Base-by-base conservation (phyloP, 352 stramenopile genomes). In the Pythium aristosporum region DNA sequence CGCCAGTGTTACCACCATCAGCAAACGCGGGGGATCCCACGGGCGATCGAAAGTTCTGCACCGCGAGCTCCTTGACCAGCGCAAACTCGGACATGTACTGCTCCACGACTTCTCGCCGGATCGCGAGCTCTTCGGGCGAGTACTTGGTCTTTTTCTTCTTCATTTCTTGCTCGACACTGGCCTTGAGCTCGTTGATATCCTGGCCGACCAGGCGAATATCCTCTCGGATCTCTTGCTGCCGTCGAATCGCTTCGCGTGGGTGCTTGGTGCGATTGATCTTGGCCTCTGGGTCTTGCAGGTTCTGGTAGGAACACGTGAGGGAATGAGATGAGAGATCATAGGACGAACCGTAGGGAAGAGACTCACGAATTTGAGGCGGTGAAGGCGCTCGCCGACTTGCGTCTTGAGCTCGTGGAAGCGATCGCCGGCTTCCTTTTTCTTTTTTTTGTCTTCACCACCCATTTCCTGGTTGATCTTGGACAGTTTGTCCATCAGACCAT, bases 61-160 rank as follows among this genome's bases (percentile, higher is more conserved):
- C 70, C 18, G 84, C 81, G 34, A 93, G 73, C 39, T 95, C 86
- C 65, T 92, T 91, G 69, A 92, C 79, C 39, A 88, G 74, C 62
- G 77, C 77, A 56, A 81, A 89, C 70, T 94, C 86, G 50, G 82
- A 81, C 51, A 72, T 78, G 63, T 94, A 94, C 64, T 94, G 86
- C 13, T 84, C 76, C 12, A 94, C 67, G 32, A 92, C 85, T 42
- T 94, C 86, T 64, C 88, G 90, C 25, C 86, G 75, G 34, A 92
- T 93, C 50, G 83, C 69, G 23, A 93, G 53, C 57, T 95, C 84
- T 62, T 89, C 80, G 0, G 77, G 79, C 23, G 74, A 68, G 57
- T 93, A 88, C 63, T 95, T 95, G 68, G 73, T 91, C 84, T 92
- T 93, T 57, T 89, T 93, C 78, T 95, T 93, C 65, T 91, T 91